Evolutionary conservation across 768 basidiomycete species (phyloP).

Genomic region (Mycena vulgaris): DNA sequence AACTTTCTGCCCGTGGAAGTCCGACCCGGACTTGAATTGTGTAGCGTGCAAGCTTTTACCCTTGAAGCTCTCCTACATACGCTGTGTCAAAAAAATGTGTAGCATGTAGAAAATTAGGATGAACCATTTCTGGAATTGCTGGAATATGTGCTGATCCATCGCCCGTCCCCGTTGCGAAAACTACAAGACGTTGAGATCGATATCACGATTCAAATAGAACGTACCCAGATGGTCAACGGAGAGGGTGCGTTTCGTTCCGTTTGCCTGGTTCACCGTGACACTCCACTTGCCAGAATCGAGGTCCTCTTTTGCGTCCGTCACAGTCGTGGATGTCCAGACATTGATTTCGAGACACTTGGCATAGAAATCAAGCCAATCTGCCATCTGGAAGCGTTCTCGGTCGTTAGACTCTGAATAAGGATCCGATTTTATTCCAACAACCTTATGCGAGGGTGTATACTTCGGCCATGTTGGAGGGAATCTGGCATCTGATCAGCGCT

Average conservation of each 20-base stretch:
- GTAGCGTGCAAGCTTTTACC: conserved; percentile 75
- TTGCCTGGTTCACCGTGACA: too few species aligned
- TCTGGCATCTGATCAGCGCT: too few species aligned
- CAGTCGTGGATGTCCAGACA: conserved; percentile 79
- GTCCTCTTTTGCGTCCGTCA: too few species aligned
- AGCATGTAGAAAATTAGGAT: neutral
- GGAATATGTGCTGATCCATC: too few species aligned
- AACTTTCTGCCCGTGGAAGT: conserved; percentile 78
- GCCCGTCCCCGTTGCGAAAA: too few species aligned
- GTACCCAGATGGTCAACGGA: too few species aligned
- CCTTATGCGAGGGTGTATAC: conserved; percentile 69
- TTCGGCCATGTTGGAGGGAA: conserved; percentile 76
- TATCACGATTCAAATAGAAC: too few species aligned
- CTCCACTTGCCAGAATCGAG: too few species aligned
- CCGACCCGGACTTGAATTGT: conserved; percentile 65
- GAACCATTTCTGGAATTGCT: too few species aligned
- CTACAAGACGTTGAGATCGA: too few species aligned
- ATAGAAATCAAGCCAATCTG: conserved; percentile 79
- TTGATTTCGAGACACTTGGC: conserved; percentile 73
- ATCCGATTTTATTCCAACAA: too few species aligned
- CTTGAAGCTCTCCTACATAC: conserved; percentile 67
- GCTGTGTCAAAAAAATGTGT: neutral
- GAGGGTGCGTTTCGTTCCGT: too few species aligned
- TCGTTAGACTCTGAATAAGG: neutral
- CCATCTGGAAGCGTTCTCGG: conserved; percentile 55